Conservation (phyloP, 2,329 filamentous ascomycete species). For the Clarireedia homoeocarpa region DNA sequence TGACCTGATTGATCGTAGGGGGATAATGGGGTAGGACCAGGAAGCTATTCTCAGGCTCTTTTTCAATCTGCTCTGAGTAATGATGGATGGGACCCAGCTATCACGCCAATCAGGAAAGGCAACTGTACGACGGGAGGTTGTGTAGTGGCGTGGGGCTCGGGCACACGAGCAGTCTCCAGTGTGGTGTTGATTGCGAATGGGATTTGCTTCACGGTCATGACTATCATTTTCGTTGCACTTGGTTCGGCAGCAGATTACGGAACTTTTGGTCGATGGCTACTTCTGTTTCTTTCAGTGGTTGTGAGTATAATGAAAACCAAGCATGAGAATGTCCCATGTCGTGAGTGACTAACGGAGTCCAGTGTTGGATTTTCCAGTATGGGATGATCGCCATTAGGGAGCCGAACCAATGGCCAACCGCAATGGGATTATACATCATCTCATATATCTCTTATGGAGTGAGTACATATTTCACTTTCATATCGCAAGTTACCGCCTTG, state of each 20-base stretch:
- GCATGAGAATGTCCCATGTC: background rate
- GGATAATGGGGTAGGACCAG: conserved; percentile 36
- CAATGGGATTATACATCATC: conserved; percentile 35
- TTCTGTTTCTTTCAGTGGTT: conserved; percentile 33
- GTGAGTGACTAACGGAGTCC: too few species aligned
- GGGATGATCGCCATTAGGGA: conserved; percentile 33
- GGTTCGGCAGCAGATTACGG: conserved; percentile 37
- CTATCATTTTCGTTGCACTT: conserved; percentile 34
- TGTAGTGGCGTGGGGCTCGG: conserved; percentile 33
- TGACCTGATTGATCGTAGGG: conserved; percentile 15
- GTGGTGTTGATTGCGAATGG: conserved; percentile 36
- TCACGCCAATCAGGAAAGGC: conserved; percentile 19
- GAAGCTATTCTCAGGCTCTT: conserved; percentile 34
- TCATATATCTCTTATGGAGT: conserved; percentile 32
- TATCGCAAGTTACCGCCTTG: background rate
- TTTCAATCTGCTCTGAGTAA: conserved; percentile 35
- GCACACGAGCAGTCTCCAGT: conserved; percentile 32
- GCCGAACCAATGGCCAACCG: conserved; percentile 33
- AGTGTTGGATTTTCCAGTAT: conserved; percentile 35
- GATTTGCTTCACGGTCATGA: conserved; percentile 36
- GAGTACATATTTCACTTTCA: background rate
- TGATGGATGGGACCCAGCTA: conserved; percentile 32
- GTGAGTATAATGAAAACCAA: background rate
- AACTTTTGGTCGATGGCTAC: conserved; percentile 34
- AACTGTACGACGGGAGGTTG: conserved; percentile 28